These are phyloP conservation scores for Alternaria sp. DNA, from an alignment of 2,329 filamentous ascomycete genomes.

Conservation along the genomic window DNA sequence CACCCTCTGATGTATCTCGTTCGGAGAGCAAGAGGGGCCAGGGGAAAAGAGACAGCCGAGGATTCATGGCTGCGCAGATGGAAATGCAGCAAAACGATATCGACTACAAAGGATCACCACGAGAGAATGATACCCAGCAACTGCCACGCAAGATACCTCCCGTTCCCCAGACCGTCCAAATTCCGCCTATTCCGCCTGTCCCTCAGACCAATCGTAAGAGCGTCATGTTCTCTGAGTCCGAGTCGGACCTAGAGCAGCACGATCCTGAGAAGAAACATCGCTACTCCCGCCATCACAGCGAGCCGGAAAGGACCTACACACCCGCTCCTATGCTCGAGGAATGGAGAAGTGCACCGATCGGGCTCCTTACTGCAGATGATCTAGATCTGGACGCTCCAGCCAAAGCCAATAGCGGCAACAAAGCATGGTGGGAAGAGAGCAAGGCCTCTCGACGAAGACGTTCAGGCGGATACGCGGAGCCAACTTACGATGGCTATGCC, in stretches of 20 bases:
- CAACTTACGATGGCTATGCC: constrained; percentile 71
- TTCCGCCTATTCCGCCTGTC: constrained; percentile 21
- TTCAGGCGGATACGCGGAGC: constrained; percentile 38
- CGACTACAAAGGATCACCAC: constrained; percentile 41
- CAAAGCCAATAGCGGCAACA: constrained; percentile 38
- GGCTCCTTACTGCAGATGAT: constrained; percentile 51
- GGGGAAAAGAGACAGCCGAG: constrained; percentile 40
- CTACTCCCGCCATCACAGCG: constrained; percentile 48
- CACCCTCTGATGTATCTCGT: constrained; percentile 38
- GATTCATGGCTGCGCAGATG: constrained; percentile 44
- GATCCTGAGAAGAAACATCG: constrained; percentile 41
- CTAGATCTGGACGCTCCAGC: constrained; percentile 49
- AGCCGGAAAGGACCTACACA: constrained; percentile 60
- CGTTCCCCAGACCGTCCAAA: neutral
- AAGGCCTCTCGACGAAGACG: constrained; percentile 53
- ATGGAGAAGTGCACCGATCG: constrained; percentile 53
- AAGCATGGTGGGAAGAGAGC: constrained; percentile 78
- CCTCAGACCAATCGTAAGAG: constrained; percentile 47
- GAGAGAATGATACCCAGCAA: constrained; percentile 45
- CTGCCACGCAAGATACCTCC: constrained; percentile 19
- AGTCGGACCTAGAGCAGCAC: constrained; percentile 29
- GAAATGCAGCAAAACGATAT: constrained; percentile 50
- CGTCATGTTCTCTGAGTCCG: constrained; percentile 49
- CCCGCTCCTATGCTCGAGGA: constrained; percentile 67
- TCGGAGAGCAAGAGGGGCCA: constrained; percentile 43